Evolutionary conservation across 2,329 filamentous ascomycete species (phyloP), one percentile per base, ranked within the genome.

Genomic region (Pseudocercospora crystallina): DNA sequence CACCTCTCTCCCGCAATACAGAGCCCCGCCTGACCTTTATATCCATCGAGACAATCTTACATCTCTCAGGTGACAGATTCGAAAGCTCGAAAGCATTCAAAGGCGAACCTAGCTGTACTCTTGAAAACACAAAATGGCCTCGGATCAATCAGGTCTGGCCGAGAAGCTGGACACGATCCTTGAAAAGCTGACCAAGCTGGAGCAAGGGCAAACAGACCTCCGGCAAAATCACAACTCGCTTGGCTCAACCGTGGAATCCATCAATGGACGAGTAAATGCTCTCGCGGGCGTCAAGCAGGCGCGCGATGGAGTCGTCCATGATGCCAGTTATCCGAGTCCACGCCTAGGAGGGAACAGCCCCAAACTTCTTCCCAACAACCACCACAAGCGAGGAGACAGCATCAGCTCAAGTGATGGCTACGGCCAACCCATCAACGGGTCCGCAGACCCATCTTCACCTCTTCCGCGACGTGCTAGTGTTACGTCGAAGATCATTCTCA

Each of bases 401-500:
- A 45, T 63, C 12, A 57, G 49, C 31, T 61, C 55, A 5, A 42
- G 55, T 9, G 64, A 67, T 30, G 59, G 55, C 39, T 30, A 46
- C 14, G 40, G 29, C 35, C 61, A 58, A 30, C 57, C 62, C 17
- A 15, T 39, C 38, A 57, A 61, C 43, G 55, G 53, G 30, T 42
- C 50, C 11, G 34, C 43, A 17, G 39, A 52, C 38, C 39, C 58
- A 5, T 30, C 56, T 1, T 62, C 64, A 14, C 59, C 64, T 31
- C 53, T 60, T 30, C 59, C 63, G 8, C 67, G 72, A 59, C 69
- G 72, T 59, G 56, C 70, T 36, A 77, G 71, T 60, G 65, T 61
- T 13, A 63, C 76, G 34, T 82, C 79, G 38, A 83, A 83, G 61
- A 85, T 86, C 65, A 84, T 86, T 59, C 74, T 88, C 59, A 88